Conservation (phyloP, 2,329 filamentous ascomycete species). For the Triangularia verruculosa region DNA sequence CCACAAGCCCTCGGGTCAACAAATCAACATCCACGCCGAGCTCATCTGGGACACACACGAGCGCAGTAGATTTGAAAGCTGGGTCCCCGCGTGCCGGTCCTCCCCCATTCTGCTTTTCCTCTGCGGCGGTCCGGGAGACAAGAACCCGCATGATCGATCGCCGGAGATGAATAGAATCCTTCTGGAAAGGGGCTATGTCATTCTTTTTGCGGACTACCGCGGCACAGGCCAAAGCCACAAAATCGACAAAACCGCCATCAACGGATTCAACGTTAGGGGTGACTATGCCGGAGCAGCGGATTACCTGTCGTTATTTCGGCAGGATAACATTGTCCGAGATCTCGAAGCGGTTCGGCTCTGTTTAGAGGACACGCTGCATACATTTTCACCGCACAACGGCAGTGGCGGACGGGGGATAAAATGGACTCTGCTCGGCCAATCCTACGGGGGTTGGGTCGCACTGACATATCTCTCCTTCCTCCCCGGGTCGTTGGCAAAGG, state of each 20-base stretch:
- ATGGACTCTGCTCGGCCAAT: slow-evolving; percentile 69
- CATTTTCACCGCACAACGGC: slow-evolving; percentile 30
- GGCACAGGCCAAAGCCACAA: slow-evolving; percentile 67
- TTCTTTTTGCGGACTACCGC: slow-evolving; percentile 68
- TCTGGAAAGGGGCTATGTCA: slow-evolving; percentile 64
- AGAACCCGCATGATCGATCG: slow-evolving; percentile 30
- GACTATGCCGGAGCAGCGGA: slow-evolving; percentile 53
- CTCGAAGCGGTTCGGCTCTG: slow-evolving; percentile 66
- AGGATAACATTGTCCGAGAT: slow-evolving; percentile 71
- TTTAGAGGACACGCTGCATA: slow-evolving; percentile 41
- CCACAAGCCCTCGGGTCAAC: neutral
- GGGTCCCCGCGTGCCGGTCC: slow-evolving; percentile 5
- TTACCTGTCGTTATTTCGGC: slow-evolving; percentile 65
- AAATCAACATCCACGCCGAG: slow-evolving; percentile 1
- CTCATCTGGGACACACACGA: neutral
- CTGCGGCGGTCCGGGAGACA: slow-evolving; percentile 67
- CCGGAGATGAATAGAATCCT: slow-evolving; percentile 52
- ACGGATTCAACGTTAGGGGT: slow-evolving; percentile 48
- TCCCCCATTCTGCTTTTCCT: slow-evolving; percentile 51
- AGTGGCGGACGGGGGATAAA: slow-evolving; percentile 51
- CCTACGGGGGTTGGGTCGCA: slow-evolving; percentile 71
- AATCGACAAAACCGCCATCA: slow-evolving; percentile 52
- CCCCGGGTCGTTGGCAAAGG: slow-evolving; percentile 59
- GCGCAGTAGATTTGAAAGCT: neutral
- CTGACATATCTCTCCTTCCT: slow-evolving; percentile 67